phyloP scores from a whole-genome alignment of 2,329 filamentous ascomycete genomes.

The Hysterium pulicare region DNA sequence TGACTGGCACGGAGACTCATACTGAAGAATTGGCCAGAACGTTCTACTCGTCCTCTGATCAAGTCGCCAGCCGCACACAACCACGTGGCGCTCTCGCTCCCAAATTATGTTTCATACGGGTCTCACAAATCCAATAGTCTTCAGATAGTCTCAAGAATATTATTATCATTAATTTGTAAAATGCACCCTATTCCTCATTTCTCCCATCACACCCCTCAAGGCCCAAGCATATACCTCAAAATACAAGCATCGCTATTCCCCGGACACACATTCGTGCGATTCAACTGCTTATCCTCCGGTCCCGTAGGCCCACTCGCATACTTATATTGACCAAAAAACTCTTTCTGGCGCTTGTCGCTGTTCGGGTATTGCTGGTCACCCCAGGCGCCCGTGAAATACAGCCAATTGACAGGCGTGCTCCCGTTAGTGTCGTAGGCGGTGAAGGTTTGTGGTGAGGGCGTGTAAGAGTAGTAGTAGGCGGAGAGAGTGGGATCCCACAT shows the following conservation, averaged over 20 bases:
- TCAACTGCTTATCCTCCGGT: conserved; percentile 57
- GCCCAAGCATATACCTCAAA: conserved; percentile 22
- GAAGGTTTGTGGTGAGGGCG: conserved; percentile 42
- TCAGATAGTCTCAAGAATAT: too few relatives aligned
- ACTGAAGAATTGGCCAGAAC: too few relatives aligned
- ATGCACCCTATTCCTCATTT: too few relatives aligned
- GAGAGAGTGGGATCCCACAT: conserved; percentile 60
- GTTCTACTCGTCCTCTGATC: too few relatives aligned
- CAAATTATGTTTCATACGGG: too few relatives aligned
- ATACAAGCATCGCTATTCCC: conserved; percentile 47
- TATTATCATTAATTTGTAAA: too few relatives aligned
- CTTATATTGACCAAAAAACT: conserved; percentile 44
- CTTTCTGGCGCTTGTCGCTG: conserved; percentile 49
- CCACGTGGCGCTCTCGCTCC: too few relatives aligned
- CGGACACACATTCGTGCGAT: conserved; percentile 56
- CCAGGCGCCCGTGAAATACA: conserved; percentile 59
- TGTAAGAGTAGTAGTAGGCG: conserved; percentile 56
- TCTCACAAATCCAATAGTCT: too few relatives aligned
- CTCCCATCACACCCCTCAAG: too few relatives aligned
- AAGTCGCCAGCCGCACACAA: too few relatives aligned
- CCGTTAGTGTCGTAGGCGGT: conserved; percentile 45
- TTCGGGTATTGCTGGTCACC: conserved; percentile 58
- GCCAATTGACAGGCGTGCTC: conserved; percentile 51
- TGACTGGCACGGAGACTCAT: too few relatives aligned
- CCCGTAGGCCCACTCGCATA: conserved; percentile 60